These are phyloP conservation scores for Scytalidium lignicola DNA, from an alignment of 2,329 filamentous ascomycete genomes.

Conservation along the genomic window DNA sequence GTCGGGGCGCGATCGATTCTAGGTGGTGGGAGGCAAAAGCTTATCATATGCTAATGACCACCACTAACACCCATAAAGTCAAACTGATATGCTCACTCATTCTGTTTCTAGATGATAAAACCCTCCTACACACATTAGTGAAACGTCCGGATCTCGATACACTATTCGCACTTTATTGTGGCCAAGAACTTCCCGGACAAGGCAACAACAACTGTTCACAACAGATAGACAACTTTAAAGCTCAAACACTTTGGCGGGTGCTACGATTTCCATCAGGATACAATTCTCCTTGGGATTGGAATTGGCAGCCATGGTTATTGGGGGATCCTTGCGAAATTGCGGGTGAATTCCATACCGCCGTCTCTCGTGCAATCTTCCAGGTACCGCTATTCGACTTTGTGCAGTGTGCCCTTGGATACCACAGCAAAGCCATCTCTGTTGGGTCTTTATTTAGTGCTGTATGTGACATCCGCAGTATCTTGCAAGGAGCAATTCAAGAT, in stretches of 20 bases:
- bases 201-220: too few relatives aligned
- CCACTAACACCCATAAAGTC: slow-evolving; percentile 3
- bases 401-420: slow-evolving; percentile 14
- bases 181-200: too few relatives aligned
- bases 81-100: slow-evolving; percentile 7
- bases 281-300: too few relatives aligned
- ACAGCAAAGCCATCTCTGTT: slow-evolving; percentile 7
- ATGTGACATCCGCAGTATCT: slow-evolving; percentile 8
- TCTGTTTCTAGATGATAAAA: slow-evolving; percentile 2
- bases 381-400: slow-evolving; percentile 13
- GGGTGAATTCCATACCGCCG: too few relatives aligned
- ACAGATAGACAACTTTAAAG: too few relatives aligned
- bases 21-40: slow-evolving; percentile 4
- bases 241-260: too few relatives aligned
- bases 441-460: slow-evolving; percentile 8
- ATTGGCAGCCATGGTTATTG: too few relatives aligned
- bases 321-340: too few relatives aligned
- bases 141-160: slow-evolving; percentile 5
- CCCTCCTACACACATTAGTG: neutral
- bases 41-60: slow-evolving; percentile 4
- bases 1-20: neutral
- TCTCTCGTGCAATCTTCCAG: slow-evolving; percentile 11
- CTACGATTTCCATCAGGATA: too few relatives aligned
- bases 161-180: slow-evolving; percentile 5
- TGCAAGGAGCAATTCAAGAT: slow-evolving; percentile 8